These are phyloP conservation scores for Tulasnella sp. DNA, from an alignment of 768 basidiomycete genomes.

Conservation along the genomic window DNA sequence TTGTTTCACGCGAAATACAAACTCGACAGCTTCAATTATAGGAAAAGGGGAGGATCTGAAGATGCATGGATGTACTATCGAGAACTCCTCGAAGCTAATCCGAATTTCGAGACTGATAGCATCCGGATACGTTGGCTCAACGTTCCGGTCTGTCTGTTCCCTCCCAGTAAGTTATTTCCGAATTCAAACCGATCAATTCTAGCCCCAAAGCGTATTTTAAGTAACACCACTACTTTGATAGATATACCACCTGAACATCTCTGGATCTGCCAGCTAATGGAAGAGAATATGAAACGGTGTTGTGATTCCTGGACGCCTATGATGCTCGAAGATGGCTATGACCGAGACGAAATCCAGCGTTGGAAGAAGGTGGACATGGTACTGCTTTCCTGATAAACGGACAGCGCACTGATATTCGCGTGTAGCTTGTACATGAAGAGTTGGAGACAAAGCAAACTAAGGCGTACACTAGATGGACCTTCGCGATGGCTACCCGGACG, in stretches of 20 bases:
- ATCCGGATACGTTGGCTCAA: conserved; percentile 3
- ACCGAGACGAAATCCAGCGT: background rate
- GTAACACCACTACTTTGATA: background rate
- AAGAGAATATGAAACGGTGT: background rate
- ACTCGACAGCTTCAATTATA: background rate
- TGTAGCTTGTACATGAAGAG: background rate
- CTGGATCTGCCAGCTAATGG: background rate
- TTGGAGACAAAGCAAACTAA: background rate
- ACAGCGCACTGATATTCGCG: background rate
- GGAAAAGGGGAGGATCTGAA: conserved; percentile 12
- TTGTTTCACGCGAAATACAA: background rate
- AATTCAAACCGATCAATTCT: background rate
- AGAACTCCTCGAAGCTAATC: conserved; percentile 14
- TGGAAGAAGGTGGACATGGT: background rate
- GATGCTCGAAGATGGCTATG: background rate
- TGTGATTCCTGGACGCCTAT: background rate
- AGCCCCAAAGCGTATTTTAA: background rate
- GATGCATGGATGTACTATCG: conserved; percentile 13
- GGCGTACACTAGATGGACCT: background rate
- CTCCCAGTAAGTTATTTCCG: background rate
- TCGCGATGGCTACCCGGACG: background rate
- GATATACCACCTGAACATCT: background rate
- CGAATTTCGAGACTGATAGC: conserved; percentile 4
- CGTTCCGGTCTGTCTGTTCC: conserved; percentile 16
- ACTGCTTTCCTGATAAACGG: background rate